A percentile compares a stretch with the other conserved stretches of the same genome.
These are phyloP conservation scores for Salvia hispanica DNA, from an alignment of 257 asterid genomes.

Conservation along the genomic window DNA sequence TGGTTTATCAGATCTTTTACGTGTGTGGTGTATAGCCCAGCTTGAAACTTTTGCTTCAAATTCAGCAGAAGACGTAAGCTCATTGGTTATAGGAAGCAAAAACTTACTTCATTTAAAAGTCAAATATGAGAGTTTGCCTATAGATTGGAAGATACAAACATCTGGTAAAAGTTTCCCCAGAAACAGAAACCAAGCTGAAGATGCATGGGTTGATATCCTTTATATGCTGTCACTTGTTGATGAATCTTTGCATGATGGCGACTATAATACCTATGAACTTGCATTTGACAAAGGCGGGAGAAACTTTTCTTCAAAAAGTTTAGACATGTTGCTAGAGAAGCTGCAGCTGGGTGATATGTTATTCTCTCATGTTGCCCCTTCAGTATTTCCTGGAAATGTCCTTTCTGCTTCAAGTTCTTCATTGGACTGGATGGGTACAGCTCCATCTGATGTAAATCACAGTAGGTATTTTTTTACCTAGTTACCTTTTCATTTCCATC, in stretches of 20 bases:
- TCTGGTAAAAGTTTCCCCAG: constrained; percentile 35
- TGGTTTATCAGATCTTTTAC: constrained; percentile 61
- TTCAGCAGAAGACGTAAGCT: constrained; percentile 52
- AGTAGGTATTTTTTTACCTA: constrained; percentile 60
- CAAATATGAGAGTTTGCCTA: constrained; percentile 41
- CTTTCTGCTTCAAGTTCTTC: constrained; percentile 52
- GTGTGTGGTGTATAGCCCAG: constrained; percentile 78
- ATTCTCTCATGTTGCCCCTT: constrained; percentile 45
- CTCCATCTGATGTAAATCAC: constrained; percentile 71
- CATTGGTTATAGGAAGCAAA: constrained; percentile 72
- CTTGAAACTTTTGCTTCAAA: constrained; percentile 47
- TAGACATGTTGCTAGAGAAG: constrained; percentile 60
- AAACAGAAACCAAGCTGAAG: constrained; percentile 50
- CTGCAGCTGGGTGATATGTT: constrained; percentile 67
- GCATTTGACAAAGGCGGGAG: constrained; percentile 50
- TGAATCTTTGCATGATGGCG: constrained; percentile 48
- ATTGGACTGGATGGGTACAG: constrained; percentile 92
- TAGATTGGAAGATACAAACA: constrained; percentile 51
- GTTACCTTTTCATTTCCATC: constrained; percentile 27
- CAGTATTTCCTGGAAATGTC: constrained; percentile 37
- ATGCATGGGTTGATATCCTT: constrained; percentile 59
- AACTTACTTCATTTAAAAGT: constrained; percentile 70
- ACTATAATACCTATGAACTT: constrained; percentile 59
- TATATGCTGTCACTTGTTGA: constrained; percentile 65
- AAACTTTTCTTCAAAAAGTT: constrained; percentile 39